Evolutionary conservation across 2,329 filamentous ascomycete species (phyloP), one percentile per base, ranked within the genome.

Genomic region (Parascedosporium putredinis): DNA sequence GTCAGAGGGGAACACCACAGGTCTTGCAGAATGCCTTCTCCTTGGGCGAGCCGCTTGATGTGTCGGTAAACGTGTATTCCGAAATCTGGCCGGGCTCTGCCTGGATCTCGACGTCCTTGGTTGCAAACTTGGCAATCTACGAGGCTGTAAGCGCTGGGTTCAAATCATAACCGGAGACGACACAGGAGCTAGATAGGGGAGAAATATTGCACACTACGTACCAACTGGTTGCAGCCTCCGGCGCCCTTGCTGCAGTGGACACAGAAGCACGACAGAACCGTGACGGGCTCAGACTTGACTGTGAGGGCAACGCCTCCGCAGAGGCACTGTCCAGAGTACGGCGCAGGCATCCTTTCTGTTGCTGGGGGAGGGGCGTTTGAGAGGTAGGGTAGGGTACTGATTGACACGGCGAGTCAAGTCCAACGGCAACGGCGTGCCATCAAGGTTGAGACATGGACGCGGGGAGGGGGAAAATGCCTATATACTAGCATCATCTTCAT

Each of bases 1-100:
- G 59, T 64, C 60, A 61, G 1, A 63, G 45, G 2, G 58, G 56
- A 22, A 55, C 56, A 2, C 58, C 60, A 27, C 61, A 61, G 5
- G 40, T 55, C 9, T 52, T 29, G 23, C 60, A 62, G 36, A 62
- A 60, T 0, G 53, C 42, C 44, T 61, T 62, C n/a, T 55, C 54
- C 27, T 63, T 62, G 1, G 40, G 42, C 4, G 40, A 51, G 1
- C 60, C 57, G 9, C 60, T 63, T 1, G 55, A 55, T 0, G 61
- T 63, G 18, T 61, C 55, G 0, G n/a, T 23, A 0, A 63, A 49
- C 1, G 22, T 50, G 47, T 53, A 62, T 4, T 50, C 40, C 0
- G 50, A 31, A 6, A 63, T 53, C 1, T 45, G 31, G 1, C 51
- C 46, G 1, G 36, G 12, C 0, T 44, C 18, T 1, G 47, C 47